Percentiles rank a stretch among this genome's conserved stretches.
Conservation (phyloP, 1,284 basidiomycete species). For the Ustilago lituana region DNA sequence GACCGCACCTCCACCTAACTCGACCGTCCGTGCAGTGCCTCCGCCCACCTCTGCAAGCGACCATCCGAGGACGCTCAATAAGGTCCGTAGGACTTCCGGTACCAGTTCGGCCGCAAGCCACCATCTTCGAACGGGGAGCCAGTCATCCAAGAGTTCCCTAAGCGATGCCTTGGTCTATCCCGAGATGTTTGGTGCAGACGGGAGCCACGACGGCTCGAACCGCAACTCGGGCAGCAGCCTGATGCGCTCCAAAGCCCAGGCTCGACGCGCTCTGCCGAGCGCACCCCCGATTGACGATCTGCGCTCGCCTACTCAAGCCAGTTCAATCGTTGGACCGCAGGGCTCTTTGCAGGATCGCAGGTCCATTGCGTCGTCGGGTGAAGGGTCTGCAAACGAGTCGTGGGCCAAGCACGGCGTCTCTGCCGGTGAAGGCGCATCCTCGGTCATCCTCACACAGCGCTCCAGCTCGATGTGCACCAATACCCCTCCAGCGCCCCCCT, state of each 20-base stretch:
- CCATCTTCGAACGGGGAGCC: constrained; percentile 45
- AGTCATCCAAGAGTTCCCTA: constrained; percentile 55
- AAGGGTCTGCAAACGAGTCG: constrained; percentile 28
- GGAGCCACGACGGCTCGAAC: constrained; percentile 28
- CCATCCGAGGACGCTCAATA: constrained; percentile 27
- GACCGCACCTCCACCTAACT: constrained; percentile 37
- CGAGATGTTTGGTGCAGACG: constrained; percentile 29
- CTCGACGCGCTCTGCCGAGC: constrained; percentile 41
- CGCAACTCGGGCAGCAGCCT: constrained; percentile 46
- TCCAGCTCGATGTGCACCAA: constrained; percentile 26
- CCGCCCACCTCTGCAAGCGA: constrained; percentile 36
- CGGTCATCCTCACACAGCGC: constrained; percentile 23
- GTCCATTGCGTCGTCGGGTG: constrained; percentile 39
- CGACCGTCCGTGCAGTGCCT: constrained; percentile 43
- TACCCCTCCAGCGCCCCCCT: constrained; percentile 2
- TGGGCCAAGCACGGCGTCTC: constrained; percentile 15
- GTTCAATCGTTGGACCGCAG: constrained; percentile 3
- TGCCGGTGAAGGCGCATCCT: constrained; percentile 16
- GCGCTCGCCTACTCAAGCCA: constrained; percentile 29
- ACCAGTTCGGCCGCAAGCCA: constrained; percentile 25
- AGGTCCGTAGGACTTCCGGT: constrained; percentile 20
- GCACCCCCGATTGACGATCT: constrained; percentile 37
- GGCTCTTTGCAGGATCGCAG: constrained; percentile 28
- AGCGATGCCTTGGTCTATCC: constrained; percentile 43
- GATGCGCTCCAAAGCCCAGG: constrained; percentile 46